Evolutionary conservation across 1,139 yeast species (phyloP), one percentile per base, ranked within the genome.

Genomic region (Candida tropicalis): DNA sequence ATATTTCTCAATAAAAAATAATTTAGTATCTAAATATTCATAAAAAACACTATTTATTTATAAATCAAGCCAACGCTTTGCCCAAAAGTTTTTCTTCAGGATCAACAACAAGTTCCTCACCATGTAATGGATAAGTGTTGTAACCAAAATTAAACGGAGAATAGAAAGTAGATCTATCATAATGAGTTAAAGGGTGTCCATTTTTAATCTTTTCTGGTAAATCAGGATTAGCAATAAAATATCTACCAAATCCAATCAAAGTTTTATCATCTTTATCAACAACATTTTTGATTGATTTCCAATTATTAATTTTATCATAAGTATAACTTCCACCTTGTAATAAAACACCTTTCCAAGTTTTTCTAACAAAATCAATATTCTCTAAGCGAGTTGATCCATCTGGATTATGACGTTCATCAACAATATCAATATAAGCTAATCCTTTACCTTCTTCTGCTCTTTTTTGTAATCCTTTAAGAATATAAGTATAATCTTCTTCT

Each of bases 191-290:
- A 25, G 66, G 66, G 38, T 53, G 45, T 12, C 77, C 79, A 28
- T 75, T 59, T 42, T 65, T 64, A 31, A 79, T 57, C 58, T 82
- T 70, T 13, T 66, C 52, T 5, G 68, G 71, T 38, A 79, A 63
- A 58, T 79, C 84, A 2, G 84, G 83, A 59, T 78, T 80, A 5
- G 82, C 64, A 41, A 70, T 71, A 50, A 64, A 79, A 47, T 61
- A 65, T 58, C 82, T 71, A 35, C 75, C 75, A 54, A 68, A 70
- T 7, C 70, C 77, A 49, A 72, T 60, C 47, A 74, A 55, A 5
- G 77, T 70, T 54, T 75, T 62, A 39, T 61, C 69, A 48, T 70
- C 66, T 3, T 54, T 57, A 37, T 47, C 41, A 33, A 64, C 53
- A 44, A 60, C 65, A 12, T 62, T 58, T 24, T 43, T 40, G 27